Conservation (phyloP, 371 early-diverging fungal genomes). For the Coemansia sp. region DNA sequence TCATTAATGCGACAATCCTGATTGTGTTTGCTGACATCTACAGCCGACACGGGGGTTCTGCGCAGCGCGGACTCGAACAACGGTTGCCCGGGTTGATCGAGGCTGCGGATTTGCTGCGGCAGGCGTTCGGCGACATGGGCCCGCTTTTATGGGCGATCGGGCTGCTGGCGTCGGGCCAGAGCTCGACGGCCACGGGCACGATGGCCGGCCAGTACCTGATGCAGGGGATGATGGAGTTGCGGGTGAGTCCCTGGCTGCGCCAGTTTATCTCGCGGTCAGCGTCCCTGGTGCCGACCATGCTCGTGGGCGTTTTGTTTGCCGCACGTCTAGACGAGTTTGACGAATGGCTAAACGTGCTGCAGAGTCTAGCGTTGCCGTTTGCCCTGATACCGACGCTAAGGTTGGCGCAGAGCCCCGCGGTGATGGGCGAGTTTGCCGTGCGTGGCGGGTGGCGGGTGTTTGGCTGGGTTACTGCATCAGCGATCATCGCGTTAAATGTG, state of each 20-base stretch:
- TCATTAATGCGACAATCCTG: constrained; percentile 69
- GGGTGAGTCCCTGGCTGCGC: constrained; percentile 62
- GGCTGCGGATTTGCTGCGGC: constrained; percentile 55
- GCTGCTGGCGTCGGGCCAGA: constrained; percentile 68
- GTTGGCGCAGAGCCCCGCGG: constrained; percentile 26
- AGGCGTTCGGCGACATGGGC: constrained; percentile 53
- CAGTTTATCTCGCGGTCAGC: constrained; percentile 62
- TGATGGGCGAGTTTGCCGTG: constrained; percentile 52
- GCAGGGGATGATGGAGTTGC: constrained; percentile 63
- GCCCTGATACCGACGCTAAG: constrained; percentile 64
- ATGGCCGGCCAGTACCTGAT: constrained; percentile 73
- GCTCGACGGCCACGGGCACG: constrained; percentile 72
- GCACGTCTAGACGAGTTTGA: constrained; percentile 65
- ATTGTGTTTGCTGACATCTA: constrained; percentile 69
- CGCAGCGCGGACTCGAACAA: constrained; percentile 26
- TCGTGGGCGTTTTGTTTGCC: constrained; percentile 60
- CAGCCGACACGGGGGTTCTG: constrained; percentile 25
- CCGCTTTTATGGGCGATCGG: constrained; percentile 58
- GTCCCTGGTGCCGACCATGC: constrained; percentile 67
- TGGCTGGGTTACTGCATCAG: constrained; percentile 39
- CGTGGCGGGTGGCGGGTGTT: constrained; percentile 31
- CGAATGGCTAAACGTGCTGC: constrained; percentile 65
- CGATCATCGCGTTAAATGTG: constrained; percentile 41
- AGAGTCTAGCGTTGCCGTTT: constrained; percentile 68
- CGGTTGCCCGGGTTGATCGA: constrained; percentile 44